These are phyloP conservation scores for Fusarium denticulatum DNA, from an alignment of 2,329 filamentous ascomycete species.

Conservation along the genomic window DNA sequence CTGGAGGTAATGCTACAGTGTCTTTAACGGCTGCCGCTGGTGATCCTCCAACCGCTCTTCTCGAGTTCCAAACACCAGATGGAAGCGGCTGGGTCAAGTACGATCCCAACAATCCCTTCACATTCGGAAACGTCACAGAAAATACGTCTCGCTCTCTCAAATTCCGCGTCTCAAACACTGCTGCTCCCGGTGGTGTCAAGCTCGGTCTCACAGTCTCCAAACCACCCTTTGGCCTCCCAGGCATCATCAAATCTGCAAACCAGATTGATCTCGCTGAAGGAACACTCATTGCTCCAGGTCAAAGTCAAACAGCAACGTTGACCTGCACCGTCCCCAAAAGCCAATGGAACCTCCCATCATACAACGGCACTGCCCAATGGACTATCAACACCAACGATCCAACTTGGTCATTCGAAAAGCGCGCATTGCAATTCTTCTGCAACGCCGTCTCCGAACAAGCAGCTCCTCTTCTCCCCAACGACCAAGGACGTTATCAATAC, in stretches of 20 bases:
- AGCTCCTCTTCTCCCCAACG: slow-evolving; percentile 56
- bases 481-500: slow-evolving; percentile 61
- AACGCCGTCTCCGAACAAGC: slow-evolving; percentile 63
- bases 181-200: slow-evolving; percentile 54
- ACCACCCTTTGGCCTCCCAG: slow-evolving; percentile 65
- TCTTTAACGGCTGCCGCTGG: slow-evolving; percentile 61
- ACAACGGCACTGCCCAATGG: slow-evolving; percentile 60
- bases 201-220: slow-evolving; percentile 69
- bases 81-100: slow-evolving; percentile 62
- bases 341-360: slow-evolving; percentile 65
- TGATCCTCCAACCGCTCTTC: slow-evolving; percentile 57
- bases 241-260: slow-evolving; percentile 64
- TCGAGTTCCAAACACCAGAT: slow-evolving; percentile 66
- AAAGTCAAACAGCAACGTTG: slow-evolving; percentile 62
- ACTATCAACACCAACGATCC: slow-evolving; percentile 67
- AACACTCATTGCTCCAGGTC: slow-evolving; percentile 58
- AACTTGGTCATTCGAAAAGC: slow-evolving; percentile 56
- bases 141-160: slow-evolving; percentile 59
- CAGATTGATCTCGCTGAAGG: slow-evolving; percentile 68
- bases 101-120: slow-evolving; percentile 55
- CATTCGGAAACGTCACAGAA: slow-evolving; percentile 65
- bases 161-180: slow-evolving; percentile 64
- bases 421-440: slow-evolving; percentile 62
- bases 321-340: slow-evolving; percentile 66
- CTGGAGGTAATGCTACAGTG: slow-evolving; percentile 60